Evolutionary conservation across 495 filamentous ascomycete genomes (phyloP), one percentile per base, ranked within the genome.

Genomic region (Penicillium riverlandense): DNA sequence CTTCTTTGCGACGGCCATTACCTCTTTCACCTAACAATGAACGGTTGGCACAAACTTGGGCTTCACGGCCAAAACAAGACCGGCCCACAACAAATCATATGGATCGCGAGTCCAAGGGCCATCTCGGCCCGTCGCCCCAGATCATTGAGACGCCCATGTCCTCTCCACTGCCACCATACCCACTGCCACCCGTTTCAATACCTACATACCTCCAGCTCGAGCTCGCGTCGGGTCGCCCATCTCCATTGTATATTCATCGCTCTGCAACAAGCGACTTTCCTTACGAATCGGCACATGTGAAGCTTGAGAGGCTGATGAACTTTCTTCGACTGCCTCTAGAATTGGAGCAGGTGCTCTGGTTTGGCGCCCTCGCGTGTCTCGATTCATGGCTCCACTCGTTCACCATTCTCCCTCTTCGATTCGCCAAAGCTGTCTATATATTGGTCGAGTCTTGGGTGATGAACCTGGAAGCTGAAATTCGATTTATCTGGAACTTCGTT

Each of bases 301-400:
- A 96, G 55, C 83, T 97, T 42, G 90, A 97, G 57, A 80, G 92
- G 37, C 72, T 99, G n/a, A 70, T 84, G 45, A 96, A 97, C 58
- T 91, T 96, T 60, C 67, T 97, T 7, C 65, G 88, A 13, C 70
- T 97, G 6, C 88, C 91, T 7, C 79, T 77, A 7, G 83, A 81
- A 40, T 69, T 99, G n/a, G 92, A 99, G 65, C 78, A 83, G 43
- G 78, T 88, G 1, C 73, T 99, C 13, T 80, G 78, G 52, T 97
- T 99, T 67, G 92, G 92, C 7, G 79, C 84, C 8, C 57, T 96
- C 15, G 88, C 91, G 28, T 97, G 92, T 62, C 70, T 97, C 29
- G 92, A 99, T 68, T 84, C 90, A n/a, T 99, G 91, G 92, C 75
- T 97, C 5, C 90, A 94, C 63, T 89, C 89, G 0, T 95, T 97